A percentile compares a stretch with the other conserved stretches of the same genome.
phyloP scores from a whole-genome alignment of 2,329 filamentous ascomycete species.

The Annulohypoxylon truncatum region DNA sequence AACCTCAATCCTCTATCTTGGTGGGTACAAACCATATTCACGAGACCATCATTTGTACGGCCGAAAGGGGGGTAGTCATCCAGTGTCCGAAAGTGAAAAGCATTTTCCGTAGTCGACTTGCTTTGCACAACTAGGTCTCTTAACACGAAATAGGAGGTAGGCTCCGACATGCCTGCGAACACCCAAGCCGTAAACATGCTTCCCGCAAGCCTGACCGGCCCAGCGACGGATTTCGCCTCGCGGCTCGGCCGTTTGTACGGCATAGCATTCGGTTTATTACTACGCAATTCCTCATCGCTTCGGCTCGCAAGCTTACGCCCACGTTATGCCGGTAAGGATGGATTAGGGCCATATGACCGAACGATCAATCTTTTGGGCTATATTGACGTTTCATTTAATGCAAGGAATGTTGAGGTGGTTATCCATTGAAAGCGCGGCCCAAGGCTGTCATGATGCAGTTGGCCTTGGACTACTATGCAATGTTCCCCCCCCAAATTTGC shows the following conservation, averaged over 20 bases:
- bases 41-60: constrained; percentile 35
- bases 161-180: constrained; percentile 26
- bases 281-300: constrained; percentile 12
- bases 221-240: constrained; percentile 3
- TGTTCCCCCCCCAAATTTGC: constrained; percentile 14
- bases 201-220: constrained; percentile 24
- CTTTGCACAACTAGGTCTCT: constrained; percentile 23
- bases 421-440: constrained; percentile 25
- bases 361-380: constrained; percentile 30
- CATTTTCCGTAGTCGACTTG: constrained; percentile 25
- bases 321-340: constrained; percentile 38
- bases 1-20: constrained; percentile 23
- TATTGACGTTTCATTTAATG: constrained; percentile 42
- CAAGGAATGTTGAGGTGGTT: constrained; percentile 32
- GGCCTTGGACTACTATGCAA: constrained; percentile 27
- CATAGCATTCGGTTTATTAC: constrained; percentile 34
- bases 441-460: constrained; percentile 37
- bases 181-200: constrained; percentile 13
- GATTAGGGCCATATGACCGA: constrained; percentile 36
- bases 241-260: constrained; percentile 35
- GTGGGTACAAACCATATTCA: constrained; percentile 27
- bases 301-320: constrained; percentile 25
- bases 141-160: neutral
- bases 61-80: constrained; percentile 34
- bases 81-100: constrained; percentile 1